phyloP scores from a whole-genome alignment of 2,329 filamentous ascomycete species.

The Chalara sp. region DNA sequence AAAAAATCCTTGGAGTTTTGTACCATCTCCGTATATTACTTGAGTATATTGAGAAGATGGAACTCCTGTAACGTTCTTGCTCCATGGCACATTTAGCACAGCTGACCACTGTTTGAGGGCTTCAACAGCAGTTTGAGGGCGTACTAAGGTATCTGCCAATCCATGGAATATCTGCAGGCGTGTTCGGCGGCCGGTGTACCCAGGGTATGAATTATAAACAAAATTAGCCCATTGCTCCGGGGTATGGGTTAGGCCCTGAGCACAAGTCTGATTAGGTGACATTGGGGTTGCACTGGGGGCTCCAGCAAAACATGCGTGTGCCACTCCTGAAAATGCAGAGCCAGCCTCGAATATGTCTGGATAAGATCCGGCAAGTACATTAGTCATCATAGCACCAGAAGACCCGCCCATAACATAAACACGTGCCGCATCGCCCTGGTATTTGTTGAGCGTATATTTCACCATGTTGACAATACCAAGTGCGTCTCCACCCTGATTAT shows the following conservation, averaged over 20 bases:
- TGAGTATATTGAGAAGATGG: background rate
- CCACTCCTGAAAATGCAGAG: conserved; percentile 36
- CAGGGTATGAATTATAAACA: conserved; percentile 28
- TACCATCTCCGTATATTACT: conserved; percentile 17
- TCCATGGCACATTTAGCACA: conserved; percentile 28
- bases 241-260: conserved; percentile 23
- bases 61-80: background rate
- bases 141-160: conserved; percentile 29
- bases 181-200: conserved; percentile 24
- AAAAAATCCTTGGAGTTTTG: conserved; percentile 13
- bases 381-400: conserved; percentile 43
- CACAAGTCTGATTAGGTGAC: conserved; percentile 46
- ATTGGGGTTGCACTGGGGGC: conserved; percentile 34
- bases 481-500: conserved; percentile 50
- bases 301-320: conserved; percentile 35
- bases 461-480: conserved; percentile 54
- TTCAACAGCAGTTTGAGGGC: conserved; percentile 33
- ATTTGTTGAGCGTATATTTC: conserved; percentile 43
- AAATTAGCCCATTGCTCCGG: conserved; percentile 40
- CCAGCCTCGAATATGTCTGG: conserved; percentile 41
- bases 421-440: conserved; percentile 41
- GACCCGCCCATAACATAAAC: conserved; percentile 45
- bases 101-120: conserved; percentile 38
- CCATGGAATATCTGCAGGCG: conserved; percentile 23
- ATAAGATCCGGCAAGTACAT: conserved; percentile 40